Percentiles rank a stretch among this genome's conserved stretches.
Evolutionary conservation across 106 monocot species (phyloP).

Genomic region (Apostasia shenzhenica): DNA sequence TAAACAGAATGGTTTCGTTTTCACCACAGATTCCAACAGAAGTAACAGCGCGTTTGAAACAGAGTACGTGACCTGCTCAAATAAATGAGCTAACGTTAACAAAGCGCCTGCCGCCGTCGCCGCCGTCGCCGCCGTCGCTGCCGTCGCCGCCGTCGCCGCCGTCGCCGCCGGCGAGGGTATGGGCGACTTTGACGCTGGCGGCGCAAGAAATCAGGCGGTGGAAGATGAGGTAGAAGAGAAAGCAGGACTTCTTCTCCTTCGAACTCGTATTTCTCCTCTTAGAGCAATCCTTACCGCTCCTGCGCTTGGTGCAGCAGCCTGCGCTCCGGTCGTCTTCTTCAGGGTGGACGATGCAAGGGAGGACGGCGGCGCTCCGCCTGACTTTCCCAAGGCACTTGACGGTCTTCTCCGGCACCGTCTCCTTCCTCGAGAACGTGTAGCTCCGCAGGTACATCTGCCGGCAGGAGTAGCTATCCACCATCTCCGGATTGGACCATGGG

Average conservation of each 20-base stretch:
- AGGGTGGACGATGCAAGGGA: not conserved
- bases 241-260: not conserved
- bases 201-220: not conserved
- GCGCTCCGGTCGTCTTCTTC: no score
- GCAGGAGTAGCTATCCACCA: constrained; percentile 42
- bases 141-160: no score
- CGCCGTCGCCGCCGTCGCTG: no score
- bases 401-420: constrained; percentile 39
- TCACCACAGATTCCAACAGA: no score
- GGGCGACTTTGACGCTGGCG: not conserved
- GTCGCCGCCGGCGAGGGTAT: no score
- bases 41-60: no score
- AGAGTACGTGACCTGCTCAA: no score
- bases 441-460: constrained; percentile 52
- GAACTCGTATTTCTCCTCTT: not conserved
- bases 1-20: no score
- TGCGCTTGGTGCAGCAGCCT: not conserved
- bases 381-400: constrained; percentile 26
- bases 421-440: constrained; percentile 49
- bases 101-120: no score
- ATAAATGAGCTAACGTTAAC: no score
- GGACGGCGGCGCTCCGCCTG: constrained; percentile 8
- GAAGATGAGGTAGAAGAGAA: not conserved
- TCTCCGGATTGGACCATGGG: not conserved
- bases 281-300: not conserved